Evolutionary conservation across 306 rosid genomes (phyloP).

Genomic region (Glycine soja): DNA sequence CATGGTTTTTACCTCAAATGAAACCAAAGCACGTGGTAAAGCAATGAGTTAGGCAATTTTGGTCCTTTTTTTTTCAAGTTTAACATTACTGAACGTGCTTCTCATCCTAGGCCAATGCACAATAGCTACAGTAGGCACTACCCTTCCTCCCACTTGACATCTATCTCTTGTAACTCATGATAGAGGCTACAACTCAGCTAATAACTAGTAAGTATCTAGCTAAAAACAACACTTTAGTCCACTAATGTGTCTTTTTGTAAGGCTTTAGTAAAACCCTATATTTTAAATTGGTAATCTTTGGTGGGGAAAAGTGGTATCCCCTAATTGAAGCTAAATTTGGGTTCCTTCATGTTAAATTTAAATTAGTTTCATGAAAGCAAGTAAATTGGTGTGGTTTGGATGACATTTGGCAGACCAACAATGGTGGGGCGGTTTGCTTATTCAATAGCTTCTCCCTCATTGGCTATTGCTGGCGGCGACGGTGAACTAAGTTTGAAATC

Average conservation of each 20-base stretch:
- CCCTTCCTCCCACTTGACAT: not conserved
- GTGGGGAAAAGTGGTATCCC: constrained; percentile 59
- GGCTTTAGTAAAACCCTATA: constrained; percentile 36
- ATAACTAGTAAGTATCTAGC: constrained; percentile 29
- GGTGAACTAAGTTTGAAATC: constrained; percentile 9
- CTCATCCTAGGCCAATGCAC: not conserved
- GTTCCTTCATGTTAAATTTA: constrained; percentile 38
- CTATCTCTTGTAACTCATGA: not conserved
- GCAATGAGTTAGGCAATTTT: constrained; percentile 31
- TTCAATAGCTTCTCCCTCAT: not conserved
- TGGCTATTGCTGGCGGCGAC: not conserved
- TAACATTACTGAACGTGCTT: constrained; percentile 39
- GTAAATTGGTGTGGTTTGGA: constrained; percentile 27
- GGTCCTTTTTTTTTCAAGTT: not conserved
- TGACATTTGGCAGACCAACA: constrained; percentile 59
- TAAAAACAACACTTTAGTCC: constrained; percentile 51
- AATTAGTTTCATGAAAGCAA: constrained; percentile 7
- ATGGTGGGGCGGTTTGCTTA: constrained; percentile 62
- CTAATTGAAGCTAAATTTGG: constrained; percentile 51
- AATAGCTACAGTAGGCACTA: constrained; percentile 33
- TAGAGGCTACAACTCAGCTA: constrained; percentile 22
- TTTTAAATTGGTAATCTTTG: constrained; percentile 39
- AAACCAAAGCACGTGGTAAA: constrained; percentile 18
- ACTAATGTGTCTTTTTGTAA: constrained; percentile 42
- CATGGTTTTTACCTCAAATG: constrained; percentile 1